phyloP scores from a whole-genome alignment of 192 early-diverging fungal genomes.

The Cladochytrium replicatum region DNA sequence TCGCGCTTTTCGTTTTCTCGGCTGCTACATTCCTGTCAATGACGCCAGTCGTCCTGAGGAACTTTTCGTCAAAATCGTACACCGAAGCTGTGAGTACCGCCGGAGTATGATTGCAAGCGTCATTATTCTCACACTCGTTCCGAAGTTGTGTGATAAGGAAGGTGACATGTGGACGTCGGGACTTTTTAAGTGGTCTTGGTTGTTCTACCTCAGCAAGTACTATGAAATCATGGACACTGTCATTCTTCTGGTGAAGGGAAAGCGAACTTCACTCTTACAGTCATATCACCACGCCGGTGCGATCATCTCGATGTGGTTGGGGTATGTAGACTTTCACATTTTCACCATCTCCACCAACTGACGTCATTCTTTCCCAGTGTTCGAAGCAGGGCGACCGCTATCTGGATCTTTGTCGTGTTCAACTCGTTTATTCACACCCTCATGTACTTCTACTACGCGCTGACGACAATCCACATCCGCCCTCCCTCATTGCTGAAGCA shows the following conservation, averaged over 20 bases:
- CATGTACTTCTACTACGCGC: slow-evolving; percentile 80
- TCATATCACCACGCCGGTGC: slow-evolving; percentile 81
- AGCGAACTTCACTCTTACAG: slow-evolving; percentile 71
- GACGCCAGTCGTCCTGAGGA: slow-evolving; percentile 42
- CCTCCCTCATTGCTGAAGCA: slow-evolving; percentile 60
- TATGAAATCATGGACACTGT: slow-evolving; percentile 84
- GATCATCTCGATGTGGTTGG: slow-evolving; percentile 76
- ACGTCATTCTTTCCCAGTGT: no score
- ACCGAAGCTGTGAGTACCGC: slow-evolving; percentile 36
- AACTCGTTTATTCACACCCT: slow-evolving; percentile 86
- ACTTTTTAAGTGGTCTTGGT: slow-evolving; percentile 73
- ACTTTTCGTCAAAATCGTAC: slow-evolving; percentile 37
- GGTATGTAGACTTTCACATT: no score
- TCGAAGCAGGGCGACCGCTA: slow-evolving; percentile 56
- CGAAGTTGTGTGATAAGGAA: slow-evolving; percentile 49
- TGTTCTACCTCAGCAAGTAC: slow-evolving; percentile 83
- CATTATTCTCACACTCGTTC: slow-evolving; percentile 32
- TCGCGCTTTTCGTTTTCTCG: slow-evolving; percentile 59
- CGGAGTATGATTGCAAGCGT: background rate
- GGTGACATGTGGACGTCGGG: slow-evolving; percentile 59
- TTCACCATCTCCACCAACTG: no score
- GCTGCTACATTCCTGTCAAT: slow-evolving; percentile 57
- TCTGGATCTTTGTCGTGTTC: slow-evolving; percentile 72
- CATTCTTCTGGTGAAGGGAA: slow-evolving; percentile 72
- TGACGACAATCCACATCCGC: slow-evolving; percentile 60